Base-by-base conservation (phyloP, 768 basidiomycete species). In the Mycena maculata region DNA sequence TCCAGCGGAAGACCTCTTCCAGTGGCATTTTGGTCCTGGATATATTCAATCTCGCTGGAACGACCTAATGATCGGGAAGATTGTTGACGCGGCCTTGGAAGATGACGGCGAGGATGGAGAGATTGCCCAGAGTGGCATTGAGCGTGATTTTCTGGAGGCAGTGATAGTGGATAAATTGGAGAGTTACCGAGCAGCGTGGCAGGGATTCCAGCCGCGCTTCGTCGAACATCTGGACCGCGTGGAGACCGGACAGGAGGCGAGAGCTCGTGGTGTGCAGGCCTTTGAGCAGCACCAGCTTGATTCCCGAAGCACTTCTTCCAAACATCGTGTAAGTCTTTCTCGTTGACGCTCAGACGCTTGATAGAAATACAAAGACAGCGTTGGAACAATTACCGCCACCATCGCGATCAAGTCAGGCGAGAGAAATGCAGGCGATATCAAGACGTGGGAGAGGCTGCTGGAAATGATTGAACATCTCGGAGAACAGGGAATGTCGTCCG, bases 401-500 rank as follows among this genome's bases (percentile, higher is more conserved):
- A 63, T 68, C 28, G 56, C 45, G 27, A 50, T 63, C 33, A 68
- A 68, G 61, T 31, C 3, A 30, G n/a, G 13, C 1, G 58, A 48
- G 33, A 62, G 45, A n/a, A 25, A 2, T 0, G 45, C 58, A 25
- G 30, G n/a, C 27, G 67, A 69, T 23, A 25, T 69, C 44, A 45
- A n/a, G 25, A 60, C 67, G 18, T 69, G 67, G 67, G 23, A 49
- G 63, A 59, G 67, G 28, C 42, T 69, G 50, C 36, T 64, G 36
- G 36, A 60, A 28, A 47, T 69, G 57, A 15, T 64, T 23, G 22
- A 60, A 45, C 36, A 30, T 60, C 63, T 64, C 38, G 58, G 53
- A 48, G 45, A 31, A 42, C 33, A 54, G 36, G 67, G 67, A 31
- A 69, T 69, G 67, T 69, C 67, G 36, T 58, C 56, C 18, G 67